Percentiles rank a stretch among this genome's conserved stretches.
These are phyloP conservation scores for Xylaria curta DNA, from an alignment of 495 filamentous ascomycete genomes.

Conservation along the genomic window DNA sequence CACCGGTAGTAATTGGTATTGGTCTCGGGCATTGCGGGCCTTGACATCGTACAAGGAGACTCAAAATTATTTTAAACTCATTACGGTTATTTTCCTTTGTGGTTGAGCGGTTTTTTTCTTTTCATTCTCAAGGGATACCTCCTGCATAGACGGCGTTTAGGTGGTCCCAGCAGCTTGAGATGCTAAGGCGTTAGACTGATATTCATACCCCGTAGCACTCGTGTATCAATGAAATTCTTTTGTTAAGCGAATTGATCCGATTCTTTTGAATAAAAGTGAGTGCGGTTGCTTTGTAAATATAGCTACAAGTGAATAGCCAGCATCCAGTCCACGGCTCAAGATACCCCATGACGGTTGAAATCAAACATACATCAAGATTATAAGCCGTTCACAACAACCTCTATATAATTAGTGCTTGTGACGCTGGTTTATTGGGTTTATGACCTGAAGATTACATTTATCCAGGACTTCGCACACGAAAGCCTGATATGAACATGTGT, in stretches of 20 bases:
- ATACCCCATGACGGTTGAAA: no score
- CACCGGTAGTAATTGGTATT: not conserved
- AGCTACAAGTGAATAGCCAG: not conserved
- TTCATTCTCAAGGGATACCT: not conserved
- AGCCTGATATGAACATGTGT: no score
- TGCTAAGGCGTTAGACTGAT: conserved; percentile 17
- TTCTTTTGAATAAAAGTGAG: not conserved
- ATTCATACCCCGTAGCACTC: conserved; percentile 16
- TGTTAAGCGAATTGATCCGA: not conserved
- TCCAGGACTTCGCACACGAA: no score
- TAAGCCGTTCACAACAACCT: no score
- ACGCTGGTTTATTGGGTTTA: no score
- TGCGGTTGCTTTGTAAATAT: not conserved
- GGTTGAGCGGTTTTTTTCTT: not conserved
- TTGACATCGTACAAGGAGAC: not conserved
- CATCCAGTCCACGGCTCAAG: no score
- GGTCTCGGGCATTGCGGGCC: no score
- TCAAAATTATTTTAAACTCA: not conserved
- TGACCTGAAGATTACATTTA: no score
- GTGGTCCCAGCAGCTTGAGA: not conserved
- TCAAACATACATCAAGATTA: no score
- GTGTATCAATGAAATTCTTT: conserved; percentile 20
- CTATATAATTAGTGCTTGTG: no score
- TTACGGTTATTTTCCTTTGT: not conserved
- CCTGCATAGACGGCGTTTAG: conserved; percentile 19